These are phyloP conservation scores for Diversispora eburnea DNA, from an alignment of 192 early-diverging fungal species.

Conservation along the genomic window DNA sequence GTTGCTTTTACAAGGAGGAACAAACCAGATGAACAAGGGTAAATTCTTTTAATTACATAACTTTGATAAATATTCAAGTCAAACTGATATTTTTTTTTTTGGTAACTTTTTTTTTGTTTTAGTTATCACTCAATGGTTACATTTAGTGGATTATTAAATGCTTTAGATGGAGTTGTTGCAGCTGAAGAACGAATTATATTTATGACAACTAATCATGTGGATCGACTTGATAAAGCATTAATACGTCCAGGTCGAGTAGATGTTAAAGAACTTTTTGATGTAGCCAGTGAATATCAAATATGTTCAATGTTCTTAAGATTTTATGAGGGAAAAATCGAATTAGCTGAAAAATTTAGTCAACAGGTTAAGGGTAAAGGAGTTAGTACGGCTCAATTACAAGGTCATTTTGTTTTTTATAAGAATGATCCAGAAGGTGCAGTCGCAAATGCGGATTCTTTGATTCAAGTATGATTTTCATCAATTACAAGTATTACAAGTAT, in stretches of 20 bases:
- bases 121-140: conserved; percentile 77
- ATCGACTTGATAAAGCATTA: conserved; percentile 72
- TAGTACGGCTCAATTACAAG: conserved; percentile 88
- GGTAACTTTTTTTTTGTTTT: conserved; percentile 9
- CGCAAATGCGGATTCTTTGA: conserved; percentile 35
- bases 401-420: conserved; percentile 90
- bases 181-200: conserved; percentile 86
- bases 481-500: too few species aligned
- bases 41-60: not conserved
- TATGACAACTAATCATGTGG: conserved; percentile 88
- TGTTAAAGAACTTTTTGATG: conserved; percentile 68
- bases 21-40: conserved; percentile 66
- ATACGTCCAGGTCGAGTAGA: conserved; percentile 81
- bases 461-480: not conserved
- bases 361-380: conserved; percentile 49
- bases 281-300: conserved; percentile 67
- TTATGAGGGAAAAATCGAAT: conserved; percentile 51
- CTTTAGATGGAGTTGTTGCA: conserved; percentile 83
- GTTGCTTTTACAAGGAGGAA: conserved; percentile 69
- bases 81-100: conserved; percentile 4
- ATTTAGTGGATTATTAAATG: conserved; percentile 84
- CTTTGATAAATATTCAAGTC: not conserved
- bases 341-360: conserved; percentile 72
- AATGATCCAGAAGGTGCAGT: conserved; percentile 71
- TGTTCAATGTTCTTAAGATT: conserved; percentile 76